Evolutionary conservation across 345 rosid genomes (phyloP).

Genomic region (Excoecaria agallocha): DNA sequence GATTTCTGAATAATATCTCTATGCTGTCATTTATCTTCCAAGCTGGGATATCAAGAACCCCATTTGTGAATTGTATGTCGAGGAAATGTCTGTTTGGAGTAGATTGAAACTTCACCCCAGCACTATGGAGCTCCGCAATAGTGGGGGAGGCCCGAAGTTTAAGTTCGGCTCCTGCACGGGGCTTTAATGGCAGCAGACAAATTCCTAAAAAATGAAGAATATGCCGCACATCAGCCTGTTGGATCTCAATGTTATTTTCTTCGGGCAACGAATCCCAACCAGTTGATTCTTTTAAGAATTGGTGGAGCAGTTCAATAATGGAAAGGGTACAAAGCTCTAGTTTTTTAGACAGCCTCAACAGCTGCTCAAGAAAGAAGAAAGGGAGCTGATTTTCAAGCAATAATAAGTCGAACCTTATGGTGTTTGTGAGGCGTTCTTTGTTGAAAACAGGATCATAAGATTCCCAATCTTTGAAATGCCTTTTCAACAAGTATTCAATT

Average conservation of each 20-base stretch:
- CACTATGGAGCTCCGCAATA: slow-evolving; percentile 1
- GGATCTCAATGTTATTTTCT: neutral
- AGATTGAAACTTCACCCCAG: slow-evolving; percentile 14
- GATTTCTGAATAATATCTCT: slow-evolving; percentile 8
- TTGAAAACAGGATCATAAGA: neutral
- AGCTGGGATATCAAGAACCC: slow-evolving; percentile 7
- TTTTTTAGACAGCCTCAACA: neutral
- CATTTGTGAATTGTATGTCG: slow-evolving; percentile 8
- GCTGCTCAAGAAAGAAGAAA: neutral
- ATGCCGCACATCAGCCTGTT: neutral
- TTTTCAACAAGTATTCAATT: neutral
- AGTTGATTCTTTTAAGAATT: neutral
- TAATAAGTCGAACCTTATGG: neutral
- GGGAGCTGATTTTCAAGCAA: slow-evolving; percentile 6
- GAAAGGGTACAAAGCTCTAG: neutral
- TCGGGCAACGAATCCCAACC: neutral
- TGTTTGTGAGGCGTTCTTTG: neutral
- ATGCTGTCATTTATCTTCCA: neutral
- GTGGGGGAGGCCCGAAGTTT: neutral
- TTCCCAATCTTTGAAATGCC: neutral
- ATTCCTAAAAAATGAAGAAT: slow-evolving; percentile 1
- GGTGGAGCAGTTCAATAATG: neutral
- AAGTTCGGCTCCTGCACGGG: accelerated
- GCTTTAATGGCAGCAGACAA: neutral
- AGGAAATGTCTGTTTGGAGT: neutral